Evolutionary conservation across 495 filamentous ascomycete genomes (phyloP).

Genomic region (Penicillium odoratum): DNA sequence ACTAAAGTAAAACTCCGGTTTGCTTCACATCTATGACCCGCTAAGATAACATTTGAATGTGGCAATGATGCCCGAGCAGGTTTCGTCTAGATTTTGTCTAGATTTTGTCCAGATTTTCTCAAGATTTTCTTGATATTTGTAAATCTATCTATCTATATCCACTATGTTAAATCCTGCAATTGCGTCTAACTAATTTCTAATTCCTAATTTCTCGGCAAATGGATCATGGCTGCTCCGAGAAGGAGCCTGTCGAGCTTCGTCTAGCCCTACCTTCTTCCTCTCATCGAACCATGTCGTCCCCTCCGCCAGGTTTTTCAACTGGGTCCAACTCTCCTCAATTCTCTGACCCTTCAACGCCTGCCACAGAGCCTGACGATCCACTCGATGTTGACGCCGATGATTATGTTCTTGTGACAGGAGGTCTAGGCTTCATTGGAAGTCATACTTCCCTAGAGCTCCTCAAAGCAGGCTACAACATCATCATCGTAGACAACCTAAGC

Average conservation of each 20-base stretch:
- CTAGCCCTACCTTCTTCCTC: background rate
- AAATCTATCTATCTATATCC: constrained; percentile 2
- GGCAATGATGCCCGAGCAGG: constrained; percentile 2
- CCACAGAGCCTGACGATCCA: constrained; percentile 4
- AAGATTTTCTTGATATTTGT: background rate
- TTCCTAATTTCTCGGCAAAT: background rate
- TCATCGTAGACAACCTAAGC: constrained; percentile 10
- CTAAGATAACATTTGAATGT: background rate
- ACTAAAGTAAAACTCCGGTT: background rate
- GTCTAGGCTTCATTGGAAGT: constrained; percentile 5
- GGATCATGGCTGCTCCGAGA: constrained; percentile 3
- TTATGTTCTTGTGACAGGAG: constrained; percentile 5
- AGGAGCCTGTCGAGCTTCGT: background rate
- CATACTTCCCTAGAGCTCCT: constrained; percentile 5
- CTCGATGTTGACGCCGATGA: constrained; percentile 1
- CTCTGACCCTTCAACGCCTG: constrained; percentile 2
- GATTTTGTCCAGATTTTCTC: no score
- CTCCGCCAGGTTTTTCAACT: background rate
- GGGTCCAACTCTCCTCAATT: constrained; percentile 1
- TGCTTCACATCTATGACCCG: background rate
- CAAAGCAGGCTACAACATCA: constrained; percentile 9
- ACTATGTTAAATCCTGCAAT: background rate
- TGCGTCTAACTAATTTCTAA: background rate
- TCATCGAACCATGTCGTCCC: constrained; percentile 2
- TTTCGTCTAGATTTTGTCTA: no score